A percentile compares a stretch with the other conserved stretches of the same genome.
phyloP scores from a whole-genome alignment of 768 basidiomycete species.

The Mycena rosella region DNA sequence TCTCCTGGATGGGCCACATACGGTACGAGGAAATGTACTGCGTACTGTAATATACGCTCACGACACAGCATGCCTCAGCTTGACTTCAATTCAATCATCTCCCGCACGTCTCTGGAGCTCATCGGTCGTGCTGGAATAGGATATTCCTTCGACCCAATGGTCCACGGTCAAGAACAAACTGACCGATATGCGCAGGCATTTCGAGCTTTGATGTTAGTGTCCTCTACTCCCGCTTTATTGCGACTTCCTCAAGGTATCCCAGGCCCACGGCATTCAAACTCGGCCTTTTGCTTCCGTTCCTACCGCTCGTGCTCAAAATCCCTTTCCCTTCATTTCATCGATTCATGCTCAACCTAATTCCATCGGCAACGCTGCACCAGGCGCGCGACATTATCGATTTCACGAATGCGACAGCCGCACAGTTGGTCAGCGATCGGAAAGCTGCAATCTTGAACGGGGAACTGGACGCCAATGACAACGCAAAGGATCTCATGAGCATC shows the following conservation, averaged over 20 bases:
- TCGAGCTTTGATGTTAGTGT: too few relatives aligned
- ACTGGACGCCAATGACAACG: neutral
- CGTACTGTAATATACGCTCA: too few relatives aligned
- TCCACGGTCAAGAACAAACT: too few relatives aligned
- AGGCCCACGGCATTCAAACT: conserved; percentile 1
- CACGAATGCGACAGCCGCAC: neutral
- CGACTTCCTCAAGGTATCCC: neutral
- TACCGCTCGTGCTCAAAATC: neutral
- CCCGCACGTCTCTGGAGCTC: too few relatives aligned
- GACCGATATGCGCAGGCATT: too few relatives aligned
- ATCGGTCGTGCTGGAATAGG: too few relatives aligned
- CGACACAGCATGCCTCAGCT: too few relatives aligned
- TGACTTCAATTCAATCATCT: too few relatives aligned
- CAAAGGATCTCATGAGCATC: conserved; percentile 7
- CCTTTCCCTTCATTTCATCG: neutral
- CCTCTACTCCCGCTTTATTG: neutral
- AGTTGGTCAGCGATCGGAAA: neutral
- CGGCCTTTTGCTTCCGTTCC: neutral
- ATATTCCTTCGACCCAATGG: too few relatives aligned
- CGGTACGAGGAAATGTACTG: too few relatives aligned
- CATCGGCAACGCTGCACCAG: neutral
- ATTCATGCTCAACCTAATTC: neutral
- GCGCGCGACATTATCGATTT: neutral
- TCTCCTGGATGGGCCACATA: too few relatives aligned
- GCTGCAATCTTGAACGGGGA: neutral